Percentiles rank a stretch among this genome's conserved stretches.
Conservation (phyloP, 2,329 filamentous ascomycete genomes). For the Leptosphaerulina australis region DNA sequence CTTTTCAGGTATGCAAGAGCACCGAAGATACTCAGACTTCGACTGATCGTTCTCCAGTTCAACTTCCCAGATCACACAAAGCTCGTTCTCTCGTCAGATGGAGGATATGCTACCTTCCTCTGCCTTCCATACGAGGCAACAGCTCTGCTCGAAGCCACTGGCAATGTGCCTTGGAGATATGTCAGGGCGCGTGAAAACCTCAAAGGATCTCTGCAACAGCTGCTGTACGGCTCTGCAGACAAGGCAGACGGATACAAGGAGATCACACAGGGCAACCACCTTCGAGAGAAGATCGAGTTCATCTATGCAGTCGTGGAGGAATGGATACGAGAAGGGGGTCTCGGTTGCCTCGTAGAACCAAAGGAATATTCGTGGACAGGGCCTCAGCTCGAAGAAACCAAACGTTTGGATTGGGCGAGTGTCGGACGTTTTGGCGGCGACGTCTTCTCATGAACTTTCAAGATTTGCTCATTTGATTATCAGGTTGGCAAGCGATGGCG, state of each 20-base stretch:
- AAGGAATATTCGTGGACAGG: slow-evolving; percentile 52
- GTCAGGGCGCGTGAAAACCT: slow-evolving; percentile 73
- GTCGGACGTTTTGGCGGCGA: slow-evolving; percentile 58
- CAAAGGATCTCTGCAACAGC: slow-evolving; percentile 72
- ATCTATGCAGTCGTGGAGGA: slow-evolving; percentile 70
- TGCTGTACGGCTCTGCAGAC: slow-evolving; percentile 66
- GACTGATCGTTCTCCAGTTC: slow-evolving; percentile 60
- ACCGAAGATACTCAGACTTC: not conserved
- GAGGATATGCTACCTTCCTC: slow-evolving; percentile 78
- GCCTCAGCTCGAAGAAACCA: slow-evolving; percentile 51
- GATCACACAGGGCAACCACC: slow-evolving; percentile 70
- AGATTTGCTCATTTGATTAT: slow-evolving; percentile 18
- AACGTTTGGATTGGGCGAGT: slow-evolving; percentile 56
- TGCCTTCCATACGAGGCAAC: slow-evolving; percentile 75
- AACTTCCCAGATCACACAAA: slow-evolving; percentile 91
- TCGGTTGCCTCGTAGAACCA: slow-evolving; percentile 59
- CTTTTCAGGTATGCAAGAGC: slow-evolving; percentile 67
- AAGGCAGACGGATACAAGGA: slow-evolving; percentile 60
- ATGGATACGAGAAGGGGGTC: slow-evolving; percentile 72
- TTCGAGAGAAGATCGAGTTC: slow-evolving; percentile 76
- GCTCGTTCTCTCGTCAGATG: slow-evolving; percentile 75
- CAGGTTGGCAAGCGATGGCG: slow-evolving; percentile 37
- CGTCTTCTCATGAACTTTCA: slow-evolving; percentile 38
- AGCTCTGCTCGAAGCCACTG: slow-evolving; percentile 66
- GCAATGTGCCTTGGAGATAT: slow-evolving; percentile 67